These are phyloP conservation scores for Nakataea oryzae DNA, from an alignment of 2,329 filamentous ascomycete genomes.

Conservation along the genomic window DNA sequence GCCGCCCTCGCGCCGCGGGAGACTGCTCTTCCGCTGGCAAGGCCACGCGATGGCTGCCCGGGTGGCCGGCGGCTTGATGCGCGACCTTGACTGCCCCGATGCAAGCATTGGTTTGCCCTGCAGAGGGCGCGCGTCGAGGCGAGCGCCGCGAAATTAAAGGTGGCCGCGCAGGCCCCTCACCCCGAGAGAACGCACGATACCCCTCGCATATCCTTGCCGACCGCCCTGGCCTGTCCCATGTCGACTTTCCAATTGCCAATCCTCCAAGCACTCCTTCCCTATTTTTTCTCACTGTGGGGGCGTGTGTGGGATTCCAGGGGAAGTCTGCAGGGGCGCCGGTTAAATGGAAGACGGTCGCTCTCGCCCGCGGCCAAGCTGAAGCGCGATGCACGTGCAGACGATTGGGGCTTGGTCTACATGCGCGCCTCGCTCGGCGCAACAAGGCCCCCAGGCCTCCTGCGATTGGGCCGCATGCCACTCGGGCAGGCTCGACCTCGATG, in stretches of 20 bases:
- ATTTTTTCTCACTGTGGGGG: too few relatives aligned
- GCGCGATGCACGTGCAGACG: too few relatives aligned
- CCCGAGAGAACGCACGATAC: background rate
- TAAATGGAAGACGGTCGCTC: background rate
- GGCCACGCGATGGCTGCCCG: background rate
- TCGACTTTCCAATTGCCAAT: background rate
- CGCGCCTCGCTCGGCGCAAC: too few relatives aligned
- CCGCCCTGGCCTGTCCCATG: background rate
- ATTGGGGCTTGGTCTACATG: too few relatives aligned
- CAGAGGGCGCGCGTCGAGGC: background rate
- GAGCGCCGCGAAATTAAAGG: background rate
- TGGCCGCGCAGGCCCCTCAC: background rate
- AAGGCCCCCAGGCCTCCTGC: too few relatives aligned
- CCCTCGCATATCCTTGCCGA: background rate
- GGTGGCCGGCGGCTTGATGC: too few relatives aligned
- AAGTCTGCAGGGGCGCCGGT: background rate
- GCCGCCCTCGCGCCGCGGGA: too few relatives aligned
- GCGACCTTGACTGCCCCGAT: too few relatives aligned
- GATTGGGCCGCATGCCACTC: too few relatives aligned
- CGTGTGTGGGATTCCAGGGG: background rate
- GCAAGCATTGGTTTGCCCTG: background rate
- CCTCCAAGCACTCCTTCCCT: too few relatives aligned
- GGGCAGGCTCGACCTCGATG: too few relatives aligned
- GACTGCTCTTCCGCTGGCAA: background rate
- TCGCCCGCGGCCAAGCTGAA: background rate